A percentile compares a stretch with the other conserved stretches of the same genome.
These are phyloP conservation scores for Tephrocybe sp. DNA, from an alignment of 768 basidiomycete species.

Conservation along the genomic window DNA sequence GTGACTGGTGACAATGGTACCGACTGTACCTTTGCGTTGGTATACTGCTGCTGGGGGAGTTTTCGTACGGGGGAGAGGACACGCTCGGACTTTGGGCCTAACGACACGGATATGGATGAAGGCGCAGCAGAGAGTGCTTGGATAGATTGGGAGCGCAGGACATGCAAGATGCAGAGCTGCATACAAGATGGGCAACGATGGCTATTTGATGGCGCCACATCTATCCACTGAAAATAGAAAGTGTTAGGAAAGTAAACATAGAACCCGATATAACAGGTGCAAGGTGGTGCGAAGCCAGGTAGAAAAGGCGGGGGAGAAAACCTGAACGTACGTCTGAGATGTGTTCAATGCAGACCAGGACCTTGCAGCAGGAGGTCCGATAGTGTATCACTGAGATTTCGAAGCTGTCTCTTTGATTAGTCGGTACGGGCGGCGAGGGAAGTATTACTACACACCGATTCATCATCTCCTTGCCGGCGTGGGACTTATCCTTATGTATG, in stretches of 20 bases:
- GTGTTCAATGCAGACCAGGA: constrained; percentile 15
- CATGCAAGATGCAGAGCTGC: neutral
- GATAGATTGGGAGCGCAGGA: neutral
- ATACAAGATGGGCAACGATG: constrained; percentile 17
- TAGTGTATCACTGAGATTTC: constrained; percentile 17
- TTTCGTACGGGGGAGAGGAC: neutral
- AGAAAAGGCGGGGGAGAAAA: neutral
- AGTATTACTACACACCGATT: neutral
- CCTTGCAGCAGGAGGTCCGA: constrained; percentile 13
- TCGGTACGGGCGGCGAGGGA: neutral
- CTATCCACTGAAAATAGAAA: constrained; percentile 11
- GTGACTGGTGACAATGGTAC: neutral
- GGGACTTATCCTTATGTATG: neutral
- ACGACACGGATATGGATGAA: neutral
- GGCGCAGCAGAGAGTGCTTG: neutral
- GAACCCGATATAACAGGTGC: too few relatives aligned
- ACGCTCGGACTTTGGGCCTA: neutral
- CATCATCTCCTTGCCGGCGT: neutral
- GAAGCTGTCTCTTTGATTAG: constrained; percentile 5
- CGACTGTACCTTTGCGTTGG: too few relatives aligned
- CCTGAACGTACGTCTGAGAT: constrained; percentile 13
- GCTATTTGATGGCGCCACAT: constrained; percentile 10
- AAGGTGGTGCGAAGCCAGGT: neutral
- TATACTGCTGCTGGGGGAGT: neutral
- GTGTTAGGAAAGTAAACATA: neutral